Conservation (phyloP, 2,329 filamentous ascomycete genomes). For the Alternaria infectoria region DNA sequence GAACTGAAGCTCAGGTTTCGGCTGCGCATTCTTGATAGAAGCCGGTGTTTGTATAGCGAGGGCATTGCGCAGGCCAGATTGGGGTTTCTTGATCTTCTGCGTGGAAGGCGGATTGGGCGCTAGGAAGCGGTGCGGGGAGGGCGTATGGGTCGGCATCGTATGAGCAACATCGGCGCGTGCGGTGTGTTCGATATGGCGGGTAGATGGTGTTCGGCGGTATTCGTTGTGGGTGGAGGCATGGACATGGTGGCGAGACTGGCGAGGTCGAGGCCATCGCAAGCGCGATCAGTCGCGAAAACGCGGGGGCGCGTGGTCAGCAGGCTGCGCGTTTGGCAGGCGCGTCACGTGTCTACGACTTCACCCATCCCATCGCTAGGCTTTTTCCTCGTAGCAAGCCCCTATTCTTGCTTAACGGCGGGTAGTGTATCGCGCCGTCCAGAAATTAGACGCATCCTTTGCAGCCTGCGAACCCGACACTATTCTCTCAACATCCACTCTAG, state of each 20-base stretch:
- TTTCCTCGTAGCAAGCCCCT: neutral
- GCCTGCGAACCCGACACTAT: neutral
- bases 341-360: neutral
- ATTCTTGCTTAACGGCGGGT: neutral
- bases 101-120: constrained; percentile 22
- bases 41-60: constrained; percentile 20
- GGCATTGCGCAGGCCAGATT: constrained; percentile 31
- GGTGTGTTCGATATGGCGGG: neutral
- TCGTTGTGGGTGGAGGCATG: neutral
- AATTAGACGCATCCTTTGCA: neutral
- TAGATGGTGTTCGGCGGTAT: neutral
- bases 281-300: constrained; percentile 9
- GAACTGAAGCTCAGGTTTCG: constrained; percentile 5
- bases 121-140: constrained; percentile 46
- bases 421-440: neutral
- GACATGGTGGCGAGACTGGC: constrained; percentile 1
- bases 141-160: constrained; percentile 36
- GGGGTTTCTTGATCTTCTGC: constrained; percentile 30
- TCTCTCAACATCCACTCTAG: neutral
- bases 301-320: constrained; percentile 23
- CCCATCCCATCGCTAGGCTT: neutral
- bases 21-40: neutral
- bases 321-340: neutral
- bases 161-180: constrained; percentile 1
- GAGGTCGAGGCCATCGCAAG: neutral